Evolutionary conservation across 129 eudicot species (phyloP).

Genomic region (Centella asiatica): DNA sequence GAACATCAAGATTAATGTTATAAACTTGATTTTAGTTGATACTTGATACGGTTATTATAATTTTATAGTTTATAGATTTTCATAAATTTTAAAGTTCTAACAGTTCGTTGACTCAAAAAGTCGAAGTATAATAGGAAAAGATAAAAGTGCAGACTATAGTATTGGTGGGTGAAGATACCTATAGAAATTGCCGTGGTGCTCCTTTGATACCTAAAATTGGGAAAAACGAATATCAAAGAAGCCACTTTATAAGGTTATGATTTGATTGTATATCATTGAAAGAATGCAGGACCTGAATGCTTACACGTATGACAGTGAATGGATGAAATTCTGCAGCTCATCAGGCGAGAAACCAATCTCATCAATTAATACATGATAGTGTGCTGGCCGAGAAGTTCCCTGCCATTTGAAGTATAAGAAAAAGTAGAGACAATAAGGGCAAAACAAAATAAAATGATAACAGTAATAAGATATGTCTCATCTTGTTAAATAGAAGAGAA

Average conservation of each 20-base stretch:
- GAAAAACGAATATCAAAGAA: not conserved
- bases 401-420: conserved; percentile 10
- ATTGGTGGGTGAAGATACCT: conserved; percentile 29
- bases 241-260: not conserved
- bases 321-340: conserved; percentile 61
- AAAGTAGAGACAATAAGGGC: not conserved
- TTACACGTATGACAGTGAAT: conserved; percentile 79
- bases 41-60: no score
- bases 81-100: no score
- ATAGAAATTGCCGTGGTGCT: conserved; percentile 73
- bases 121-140: not conserved
- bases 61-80: no score
- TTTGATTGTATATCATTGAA: not conserved
- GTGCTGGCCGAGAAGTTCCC: conserved; percentile 92
- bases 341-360: conserved; percentile 93
- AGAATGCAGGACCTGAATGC: conserved; percentile 13
- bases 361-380: conserved; percentile 86
- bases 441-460: not conserved
- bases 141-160: not conserved
- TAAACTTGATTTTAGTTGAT: no score
- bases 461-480: not conserved
- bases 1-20: no score
- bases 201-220: conserved; percentile 60
- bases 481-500: no score
- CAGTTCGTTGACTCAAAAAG: not conserved